Evolutionary conservation across 352 stramenopile genomes (phyloP).

Genomic region (Globisporangium cystogenes): DNA sequence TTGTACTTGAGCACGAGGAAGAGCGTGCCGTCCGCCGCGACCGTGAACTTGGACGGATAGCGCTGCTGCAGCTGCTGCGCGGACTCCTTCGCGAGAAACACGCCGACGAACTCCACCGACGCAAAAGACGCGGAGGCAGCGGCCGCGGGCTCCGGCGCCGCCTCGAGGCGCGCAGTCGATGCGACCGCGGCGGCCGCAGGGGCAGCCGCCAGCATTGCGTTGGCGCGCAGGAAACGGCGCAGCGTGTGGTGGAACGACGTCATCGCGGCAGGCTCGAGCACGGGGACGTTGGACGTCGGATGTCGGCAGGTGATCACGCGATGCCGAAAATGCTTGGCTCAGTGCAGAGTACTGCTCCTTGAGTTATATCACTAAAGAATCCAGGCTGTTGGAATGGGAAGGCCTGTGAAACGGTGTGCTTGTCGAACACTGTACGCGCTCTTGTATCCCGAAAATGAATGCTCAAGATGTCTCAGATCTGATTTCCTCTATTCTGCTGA

Average conservation of each 20-base stretch:
- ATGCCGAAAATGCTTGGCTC: too few species aligned
- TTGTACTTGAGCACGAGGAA: conserved; percentile 80
- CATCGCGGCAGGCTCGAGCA: conserved; percentile 1
- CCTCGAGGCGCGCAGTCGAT: conserved; percentile 22
- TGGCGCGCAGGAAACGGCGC: conserved; percentile 13
- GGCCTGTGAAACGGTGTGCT: too few species aligned
- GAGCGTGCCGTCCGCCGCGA: conserved; percentile 23
- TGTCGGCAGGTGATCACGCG: too few species aligned
- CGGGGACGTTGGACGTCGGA: too few species aligned
- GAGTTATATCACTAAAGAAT: too few species aligned
- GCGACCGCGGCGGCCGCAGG: conserved; percentile 14
- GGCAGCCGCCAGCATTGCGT: conserved; percentile 6
- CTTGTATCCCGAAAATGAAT: too few species aligned
- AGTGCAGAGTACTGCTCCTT: too few species aligned
- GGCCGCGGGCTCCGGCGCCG: background rate
- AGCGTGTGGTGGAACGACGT: conserved; percentile 12
- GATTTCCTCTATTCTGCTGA: too few species aligned
- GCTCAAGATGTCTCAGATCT: too few species aligned
- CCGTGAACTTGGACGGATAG: conserved; percentile 52
- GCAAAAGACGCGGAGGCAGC: background rate
- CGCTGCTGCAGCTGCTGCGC: conserved; percentile 36
- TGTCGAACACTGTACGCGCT: too few species aligned
- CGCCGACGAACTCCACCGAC: conserved; percentile 66
- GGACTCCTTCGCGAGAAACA: conserved; percentile 64
- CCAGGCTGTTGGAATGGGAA: too few species aligned